These are phyloP conservation scores for Xylariaceae sp. DNA, from an alignment of 2,329 filamentous ascomycete species.

Conservation along the genomic window DNA sequence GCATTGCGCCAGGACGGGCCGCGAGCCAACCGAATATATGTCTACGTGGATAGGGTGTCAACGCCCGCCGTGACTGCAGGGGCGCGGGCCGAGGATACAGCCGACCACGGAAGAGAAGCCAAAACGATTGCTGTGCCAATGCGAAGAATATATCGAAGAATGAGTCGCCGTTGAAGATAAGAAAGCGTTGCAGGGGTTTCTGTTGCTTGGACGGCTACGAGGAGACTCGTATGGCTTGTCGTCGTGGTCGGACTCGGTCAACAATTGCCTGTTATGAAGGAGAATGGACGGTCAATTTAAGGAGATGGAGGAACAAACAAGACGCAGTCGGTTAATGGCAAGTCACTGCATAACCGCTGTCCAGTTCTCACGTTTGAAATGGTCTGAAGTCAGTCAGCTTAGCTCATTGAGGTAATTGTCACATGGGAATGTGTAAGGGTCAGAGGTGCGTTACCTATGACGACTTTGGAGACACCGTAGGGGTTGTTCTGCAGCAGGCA, in stretches of 20 bases:
- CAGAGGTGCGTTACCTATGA: neutral
- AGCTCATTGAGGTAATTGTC: slow-evolving; percentile 10
- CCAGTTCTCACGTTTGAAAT: neutral
- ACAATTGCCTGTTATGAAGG: neutral
- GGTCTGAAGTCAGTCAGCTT: neutral
- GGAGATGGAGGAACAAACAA: neutral
- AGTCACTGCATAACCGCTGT: neutral
- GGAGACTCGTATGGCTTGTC: neutral
- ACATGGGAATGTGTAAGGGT: slow-evolving; percentile 13
- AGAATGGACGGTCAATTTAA: neutral
- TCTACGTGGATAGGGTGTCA: slow-evolving; percentile 5
- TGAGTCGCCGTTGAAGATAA: neutral
- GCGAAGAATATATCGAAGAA: neutral
- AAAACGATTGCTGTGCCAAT: slow-evolving; percentile 5
- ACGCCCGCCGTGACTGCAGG: neutral
- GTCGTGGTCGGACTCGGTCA: neutral
- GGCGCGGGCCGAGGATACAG: slow-evolving; percentile 1
- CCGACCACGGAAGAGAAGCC: slow-evolving; percentile 4
- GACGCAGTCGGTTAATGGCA: neutral
- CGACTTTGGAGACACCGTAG: neutral
- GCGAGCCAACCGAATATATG: slow-evolving; percentile 21
- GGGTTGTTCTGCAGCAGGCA: neutral
- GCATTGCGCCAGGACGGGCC: slow-evolving; percentile 24
- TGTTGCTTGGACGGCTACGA: neutral
- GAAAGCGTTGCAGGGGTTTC: neutral